Evolutionary conservation across 2,329 filamentous ascomycete genomes (phyloP).

Genomic region (Xylaria sp.): DNA sequence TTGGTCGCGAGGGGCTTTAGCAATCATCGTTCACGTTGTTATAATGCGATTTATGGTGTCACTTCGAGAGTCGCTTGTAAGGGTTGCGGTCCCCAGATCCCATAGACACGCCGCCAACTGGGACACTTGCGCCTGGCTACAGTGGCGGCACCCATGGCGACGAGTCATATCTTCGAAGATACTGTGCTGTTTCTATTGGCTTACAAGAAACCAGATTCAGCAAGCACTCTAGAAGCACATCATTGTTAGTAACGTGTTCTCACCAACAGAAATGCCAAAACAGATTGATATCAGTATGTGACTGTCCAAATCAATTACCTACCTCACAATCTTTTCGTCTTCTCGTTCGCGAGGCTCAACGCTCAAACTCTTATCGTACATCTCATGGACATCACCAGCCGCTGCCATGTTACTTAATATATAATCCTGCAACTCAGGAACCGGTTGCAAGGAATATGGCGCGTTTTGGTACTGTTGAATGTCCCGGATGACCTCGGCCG

Average conservation of each 20-base stretch:
- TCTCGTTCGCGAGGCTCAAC: slow-evolving; percentile 94
- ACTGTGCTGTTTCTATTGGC: slow-evolving; percentile 10
- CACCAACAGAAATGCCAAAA: neutral
- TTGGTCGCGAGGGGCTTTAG: neutral
- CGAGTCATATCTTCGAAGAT: neutral
- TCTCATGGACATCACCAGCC: slow-evolving; percentile 94
- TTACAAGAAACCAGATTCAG: slow-evolving; percentile 58
- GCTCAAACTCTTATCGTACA: slow-evolving; percentile 95
- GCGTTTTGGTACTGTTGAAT: slow-evolving; percentile 99
- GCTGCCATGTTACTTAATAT: slow-evolving; percentile 94
- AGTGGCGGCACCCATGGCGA: neutral
- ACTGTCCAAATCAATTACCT: slow-evolving; percentile 35
- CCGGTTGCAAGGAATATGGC: slow-evolving; percentile 85
- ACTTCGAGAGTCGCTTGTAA: too few species aligned
- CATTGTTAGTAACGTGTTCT: slow-evolving; percentile 22
- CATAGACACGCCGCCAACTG: neutral
- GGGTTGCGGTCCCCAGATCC: neutral
- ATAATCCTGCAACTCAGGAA: slow-evolving; percentile 91
- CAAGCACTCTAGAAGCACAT: slow-evolving; percentile 45
- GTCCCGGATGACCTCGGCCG: slow-evolving; percentile 94
- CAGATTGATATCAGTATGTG: slow-evolving; percentile 5
- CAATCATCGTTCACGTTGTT: too few species aligned
- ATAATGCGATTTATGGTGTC: too few species aligned
- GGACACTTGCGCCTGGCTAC: neutral
- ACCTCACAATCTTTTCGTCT: slow-evolving; percentile 99